These are phyloP conservation scores for Crithidia acanthocephali DNA, from an alignment of 208 protist genomes.

Conservation along the genomic window DNA sequence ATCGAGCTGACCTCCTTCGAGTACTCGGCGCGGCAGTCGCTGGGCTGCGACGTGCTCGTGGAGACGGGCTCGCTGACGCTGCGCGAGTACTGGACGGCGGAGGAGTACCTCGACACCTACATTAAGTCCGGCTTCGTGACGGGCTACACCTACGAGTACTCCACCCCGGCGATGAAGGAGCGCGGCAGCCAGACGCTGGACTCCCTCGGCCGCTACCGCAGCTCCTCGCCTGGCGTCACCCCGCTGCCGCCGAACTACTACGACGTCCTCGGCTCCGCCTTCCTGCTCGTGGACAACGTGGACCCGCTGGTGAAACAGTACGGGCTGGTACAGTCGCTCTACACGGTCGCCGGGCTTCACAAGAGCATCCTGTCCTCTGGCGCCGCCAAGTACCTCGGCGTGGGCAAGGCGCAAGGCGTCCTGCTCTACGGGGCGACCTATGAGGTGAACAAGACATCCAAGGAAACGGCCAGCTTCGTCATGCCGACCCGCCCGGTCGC, in stretches of 20 bases:
- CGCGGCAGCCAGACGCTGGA: conserved; percentile 7
- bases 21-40: conserved; percentile 24
- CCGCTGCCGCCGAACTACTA: conserved; percentile 66
- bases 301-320: conserved; percentile 32
- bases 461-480: not conserved
- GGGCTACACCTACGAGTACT: conserved; percentile 28
- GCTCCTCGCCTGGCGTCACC: conserved; percentile 3
- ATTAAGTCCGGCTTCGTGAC: conserved; percentile 7
- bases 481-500: conserved; percentile 22
- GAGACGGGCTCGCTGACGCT: not conserved
- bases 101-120: conserved; percentile 14
- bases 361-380: conserved; percentile 53
- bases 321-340: conserved; percentile 48
- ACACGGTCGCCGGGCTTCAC: conserved; percentile 40
- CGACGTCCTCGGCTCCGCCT: conserved; percentile 46
- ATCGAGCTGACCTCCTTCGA: conserved; percentile 71
- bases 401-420: conserved; percentile 17
- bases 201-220: conserved; percentile 46
- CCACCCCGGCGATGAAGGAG: not conserved
- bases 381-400: conserved; percentile 20
- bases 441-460: not conserved
- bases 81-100: conserved; percentile 18
- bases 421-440: not conserved
- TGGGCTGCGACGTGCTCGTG: conserved; percentile 45
- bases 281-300: conserved; percentile 35